Base-by-base conservation (phyloP, 2,329 filamentous ascomycete genomes). In the Aspergillus uvarum region DNA sequence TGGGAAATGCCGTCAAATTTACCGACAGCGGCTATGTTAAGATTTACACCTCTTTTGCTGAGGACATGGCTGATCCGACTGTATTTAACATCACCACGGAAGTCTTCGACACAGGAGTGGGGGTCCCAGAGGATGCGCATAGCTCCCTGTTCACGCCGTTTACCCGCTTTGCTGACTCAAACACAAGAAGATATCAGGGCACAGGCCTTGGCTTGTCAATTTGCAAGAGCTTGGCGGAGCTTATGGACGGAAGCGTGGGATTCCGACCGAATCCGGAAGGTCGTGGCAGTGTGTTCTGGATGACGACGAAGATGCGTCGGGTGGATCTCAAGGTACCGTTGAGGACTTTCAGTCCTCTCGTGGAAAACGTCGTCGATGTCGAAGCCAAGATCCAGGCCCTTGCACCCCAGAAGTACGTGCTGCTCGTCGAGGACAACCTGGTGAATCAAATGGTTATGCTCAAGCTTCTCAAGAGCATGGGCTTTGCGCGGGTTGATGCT, bases 1-100 rank as follows among this genome's bases (percentile, higher is more conserved):
- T 87, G 16, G 79, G 81, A 16, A 88, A 88, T 65, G 85, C 85
- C 1, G 80, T 81, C 48, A 88, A 88, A 63, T 87, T 87, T 64
- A 88, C 85, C 4, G 82, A 86, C 22, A 71, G 77, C 32, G 85
- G 85, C 0, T 78, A 77, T 59, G 79, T 87, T 35, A 73, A 75
- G 1, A 75, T 87, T 11, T 67, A 72, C 2, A 76, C 77, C 0
- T 75, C 73, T 0, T 71, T 82, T 6, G 58, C 77, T 2, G 63
- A 69, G 1, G 77, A 84, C 44, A 75, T 81, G 44, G 72, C 77
- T 1, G 74, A 72, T 22, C 58, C 68, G 3, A 54, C 72, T 6
- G 72, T 69, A 2, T 85, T 79, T 60, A 74, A 71, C 1, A 77
- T 87, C n/a, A 68, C 79, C 29, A 82, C 83, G 4, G 77, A 82